Evolutionary conservation across 768 basidiomycete species (phyloP), one percentile per base, ranked within the genome.

Genomic region (Cyathus striatus): DNA sequence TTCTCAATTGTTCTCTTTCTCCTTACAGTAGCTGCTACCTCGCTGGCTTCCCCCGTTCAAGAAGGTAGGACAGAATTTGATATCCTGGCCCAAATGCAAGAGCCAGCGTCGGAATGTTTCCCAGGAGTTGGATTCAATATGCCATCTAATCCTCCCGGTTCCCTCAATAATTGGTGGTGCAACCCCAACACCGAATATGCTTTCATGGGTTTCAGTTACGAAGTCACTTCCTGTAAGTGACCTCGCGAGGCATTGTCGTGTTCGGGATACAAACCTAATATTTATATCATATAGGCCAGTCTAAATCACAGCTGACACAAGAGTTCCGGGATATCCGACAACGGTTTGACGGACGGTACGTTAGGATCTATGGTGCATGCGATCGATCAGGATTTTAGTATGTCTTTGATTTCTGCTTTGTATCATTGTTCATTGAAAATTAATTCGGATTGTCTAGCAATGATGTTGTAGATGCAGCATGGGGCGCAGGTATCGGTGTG

Each of bases 181-280:
- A 56, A 75, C 43, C 55, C 62, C 25, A 60, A 63, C 41, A 77
- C 74, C 1, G 86, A 90, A 56, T 87, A 86, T 50, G 86, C 76
- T 0, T 89, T 89, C 55, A 61, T 88, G 38, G 86, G 85, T 0
- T 82, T 89, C 60, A 83, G 83, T 56, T 89, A 89, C 49, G 85
- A 85, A 53, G 69, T 88, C 20, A 75, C 79, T 32, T 68, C 64
- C 9, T 88, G 85, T 83, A 50, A 30, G n/a, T 30, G 7, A 7
- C n/a, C 27, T 7, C n/a, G 7, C 27, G n/a, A 9, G 7, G 7
- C n/a, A 30, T 30, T 30, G n/a, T 9, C 7, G 27, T 30, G 9
- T 30, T n/a, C n/a, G 7, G 27, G n/a, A 30, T 30, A 30, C 27
- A 30, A 9, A 9, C 7, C 7, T 23, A 43, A 27, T 38, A 18